Conservation (phyloP, 1,139 yeast species). For the Protomyces macrosporus region DNA sequence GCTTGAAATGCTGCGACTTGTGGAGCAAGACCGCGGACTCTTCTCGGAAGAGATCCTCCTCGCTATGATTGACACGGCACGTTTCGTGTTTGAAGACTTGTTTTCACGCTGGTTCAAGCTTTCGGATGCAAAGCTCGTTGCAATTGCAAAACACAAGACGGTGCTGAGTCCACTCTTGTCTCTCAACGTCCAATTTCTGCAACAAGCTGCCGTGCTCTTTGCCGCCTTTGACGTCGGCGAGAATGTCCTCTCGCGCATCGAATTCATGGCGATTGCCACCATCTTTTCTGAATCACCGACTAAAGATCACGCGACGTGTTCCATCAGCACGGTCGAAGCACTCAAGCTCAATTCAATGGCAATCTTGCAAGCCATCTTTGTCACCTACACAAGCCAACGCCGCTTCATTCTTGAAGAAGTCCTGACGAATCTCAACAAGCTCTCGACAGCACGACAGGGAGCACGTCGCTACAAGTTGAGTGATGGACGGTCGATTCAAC, state of each 20-base stretch:
- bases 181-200: conserved; percentile 2
- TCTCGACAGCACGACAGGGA: conserved; percentile 45
- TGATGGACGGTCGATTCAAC: conserved; percentile 49
- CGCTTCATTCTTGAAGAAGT: conserved; percentile 57
- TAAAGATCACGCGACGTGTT: conserved; percentile 24
- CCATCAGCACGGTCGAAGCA: conserved; percentile 4
- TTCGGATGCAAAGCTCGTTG: background rate
- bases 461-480: conserved; percentile 47
- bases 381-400: conserved; percentile 49
- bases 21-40: conserved; percentile 32
- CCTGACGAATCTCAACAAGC: conserved; percentile 47
- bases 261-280: conserved; percentile 45
- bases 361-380: conserved; percentile 47
- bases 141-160: conserved; percentile 10
- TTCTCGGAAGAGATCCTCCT: conserved; percentile 47
- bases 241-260: conserved; percentile 48
- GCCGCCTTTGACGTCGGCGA: conserved; percentile 37
- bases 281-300: conserved; percentile 39
- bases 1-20: background rate
- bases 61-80: conserved; percentile 44
- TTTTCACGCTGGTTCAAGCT: conserved; percentile 35
- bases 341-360: conserved; percentile 38
- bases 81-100: conserved; percentile 41
- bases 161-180: background rate
- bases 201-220: conserved; percentile 9